Evolutionary conservation across 139 green algal species (phyloP).

Genomic region (Chlamydomonas schloesseri): DNA sequence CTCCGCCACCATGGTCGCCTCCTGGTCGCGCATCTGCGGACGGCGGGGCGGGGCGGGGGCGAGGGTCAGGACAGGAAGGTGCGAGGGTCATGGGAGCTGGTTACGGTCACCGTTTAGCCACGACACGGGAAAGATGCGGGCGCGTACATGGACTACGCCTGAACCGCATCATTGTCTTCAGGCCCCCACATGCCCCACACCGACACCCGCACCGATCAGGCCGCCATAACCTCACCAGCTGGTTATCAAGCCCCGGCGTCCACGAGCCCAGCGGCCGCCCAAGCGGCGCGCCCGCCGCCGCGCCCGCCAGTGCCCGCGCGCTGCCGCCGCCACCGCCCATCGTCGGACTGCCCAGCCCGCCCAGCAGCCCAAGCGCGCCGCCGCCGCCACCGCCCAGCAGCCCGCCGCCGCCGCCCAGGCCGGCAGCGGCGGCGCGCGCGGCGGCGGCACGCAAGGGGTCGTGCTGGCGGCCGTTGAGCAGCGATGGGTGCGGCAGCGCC

Average conservation of each 20-base stretch:
- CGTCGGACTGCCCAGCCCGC: neutral
- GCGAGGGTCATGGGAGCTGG: too few relatives aligned
- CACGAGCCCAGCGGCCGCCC: neutral
- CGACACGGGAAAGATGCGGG: too few relatives aligned
- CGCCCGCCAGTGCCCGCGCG: neutral
- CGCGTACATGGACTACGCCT: too few relatives aligned
- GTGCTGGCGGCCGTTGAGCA: conserved; percentile 41
- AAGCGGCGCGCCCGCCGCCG: neutral
- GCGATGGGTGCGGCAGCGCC: neutral
- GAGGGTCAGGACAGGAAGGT: neutral
- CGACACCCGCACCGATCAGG: too few relatives aligned
- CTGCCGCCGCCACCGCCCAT: neutral
- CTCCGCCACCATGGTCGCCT: conserved; percentile 11
- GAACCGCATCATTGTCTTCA: too few relatives aligned
- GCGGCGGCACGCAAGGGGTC: neutral
- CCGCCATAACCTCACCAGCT: conserved; percentile 2
- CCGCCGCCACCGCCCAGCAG: neutral
- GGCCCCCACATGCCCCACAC: too few relatives aligned
- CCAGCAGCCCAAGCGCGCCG: neutral
- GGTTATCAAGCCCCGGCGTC: neutral
- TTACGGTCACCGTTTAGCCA: too few relatives aligned
- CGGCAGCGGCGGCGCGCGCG: conserved; percentile 11
- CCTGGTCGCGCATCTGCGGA: conserved; percentile 18
- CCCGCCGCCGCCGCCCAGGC: neutral
- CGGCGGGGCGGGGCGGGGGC: neutral